Conservation (phyloP, 371 early-diverging fungal species). For the Mucor circinelloides region DNA sequence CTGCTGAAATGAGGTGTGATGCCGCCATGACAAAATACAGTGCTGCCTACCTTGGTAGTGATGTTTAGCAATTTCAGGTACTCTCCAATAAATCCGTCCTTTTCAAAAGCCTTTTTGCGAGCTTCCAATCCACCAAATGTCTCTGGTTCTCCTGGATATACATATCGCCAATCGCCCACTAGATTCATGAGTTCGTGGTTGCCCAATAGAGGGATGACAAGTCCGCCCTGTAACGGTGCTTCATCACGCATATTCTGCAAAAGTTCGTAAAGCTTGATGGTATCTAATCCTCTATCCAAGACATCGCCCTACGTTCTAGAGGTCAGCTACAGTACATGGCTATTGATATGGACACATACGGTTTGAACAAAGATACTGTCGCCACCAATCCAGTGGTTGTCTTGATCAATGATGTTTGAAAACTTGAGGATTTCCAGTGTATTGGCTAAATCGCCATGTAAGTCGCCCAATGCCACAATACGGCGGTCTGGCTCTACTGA, state of each 20-base stretch:
- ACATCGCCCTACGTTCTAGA: slow-evolving; percentile 63
- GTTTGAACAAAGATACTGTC: slow-evolving; percentile 59
- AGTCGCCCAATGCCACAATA: slow-evolving; percentile 78
- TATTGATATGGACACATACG: slow-evolving; percentile 15
- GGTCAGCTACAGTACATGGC: not conserved
- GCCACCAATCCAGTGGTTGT: slow-evolving; percentile 67
- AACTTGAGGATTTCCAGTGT: slow-evolving; percentile 61
- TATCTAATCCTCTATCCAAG: slow-evolving; percentile 75
- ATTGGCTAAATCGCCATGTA: slow-evolving; percentile 72
- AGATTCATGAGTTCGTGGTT: slow-evolving; percentile 85
- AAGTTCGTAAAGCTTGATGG: slow-evolving; percentile 66
- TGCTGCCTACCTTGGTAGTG: slow-evolving; percentile 62
- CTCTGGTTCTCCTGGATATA: slow-evolving; percentile 60
- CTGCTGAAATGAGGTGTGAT: slow-evolving; percentile 53
- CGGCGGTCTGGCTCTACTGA: slow-evolving; percentile 33
- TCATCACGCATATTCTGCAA: slow-evolving; percentile 61
- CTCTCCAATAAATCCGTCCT: slow-evolving; percentile 70
- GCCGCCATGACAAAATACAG: slow-evolving; percentile 80
- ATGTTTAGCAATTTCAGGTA: slow-evolving; percentile 59
- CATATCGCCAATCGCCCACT: slow-evolving; percentile 73
- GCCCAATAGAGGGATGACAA: slow-evolving; percentile 59
- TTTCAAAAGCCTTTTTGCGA: slow-evolving; percentile 59
- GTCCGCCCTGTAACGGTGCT: slow-evolving; percentile 60
- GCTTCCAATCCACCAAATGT: slow-evolving; percentile 63
- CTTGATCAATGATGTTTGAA: slow-evolving; percentile 61